Evolutionary conservation across 1,139 yeast genomes (phyloP).

Genomic region (Pichia terricola): DNA sequence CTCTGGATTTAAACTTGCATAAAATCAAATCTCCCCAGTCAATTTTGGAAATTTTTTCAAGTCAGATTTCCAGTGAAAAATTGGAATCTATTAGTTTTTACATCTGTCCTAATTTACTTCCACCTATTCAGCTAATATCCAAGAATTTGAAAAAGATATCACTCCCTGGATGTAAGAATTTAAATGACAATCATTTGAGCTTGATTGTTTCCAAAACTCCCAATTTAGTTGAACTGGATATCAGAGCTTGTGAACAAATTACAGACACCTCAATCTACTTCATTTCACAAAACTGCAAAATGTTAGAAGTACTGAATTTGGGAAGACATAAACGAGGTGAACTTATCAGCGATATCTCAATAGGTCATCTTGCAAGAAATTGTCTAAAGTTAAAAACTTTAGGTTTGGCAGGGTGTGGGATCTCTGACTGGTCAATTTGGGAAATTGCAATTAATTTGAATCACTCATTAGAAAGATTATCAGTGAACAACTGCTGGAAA

Average conservation of each 20-base stretch:
- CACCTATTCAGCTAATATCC: slow-evolving; percentile 36
- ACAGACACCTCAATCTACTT: slow-evolving; percentile 67
- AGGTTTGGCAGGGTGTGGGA: slow-evolving; percentile 82
- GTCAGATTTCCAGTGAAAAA: slow-evolving; percentile 33
- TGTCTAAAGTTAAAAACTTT: slow-evolving; percentile 49
- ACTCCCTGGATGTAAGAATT: slow-evolving; percentile 64
- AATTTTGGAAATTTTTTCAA: slow-evolving; percentile 33
- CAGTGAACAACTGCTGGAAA: slow-evolving; percentile 65
- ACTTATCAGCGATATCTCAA: slow-evolving; percentile 60
- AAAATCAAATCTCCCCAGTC: slow-evolving; percentile 36
- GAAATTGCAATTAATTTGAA: slow-evolving; percentile 62
- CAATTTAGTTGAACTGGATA: slow-evolving; percentile 53
- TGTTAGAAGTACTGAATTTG: slow-evolving; percentile 52
- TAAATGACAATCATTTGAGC: slow-evolving; percentile 52
- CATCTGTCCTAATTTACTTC: slow-evolving; percentile 68
- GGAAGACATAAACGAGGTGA: slow-evolving; percentile 72
- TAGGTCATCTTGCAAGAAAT: slow-evolving; percentile 47
- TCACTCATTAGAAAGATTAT: slow-evolving; percentile 49
- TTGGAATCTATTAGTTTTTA: slow-evolving; percentile 68
- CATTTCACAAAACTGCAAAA: slow-evolving; percentile 50
- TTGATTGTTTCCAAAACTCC: slow-evolving; percentile 48
- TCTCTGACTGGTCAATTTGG: slow-evolving; percentile 74
- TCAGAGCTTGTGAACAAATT: slow-evolving; percentile 77
- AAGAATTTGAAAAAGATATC: slow-evolving; percentile 44
- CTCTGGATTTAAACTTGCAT: slow-evolving; percentile 38